Evolutionary conservation across 345 rosid genomes (phyloP).

Genomic region (Toxicodendron radicans): DNA sequence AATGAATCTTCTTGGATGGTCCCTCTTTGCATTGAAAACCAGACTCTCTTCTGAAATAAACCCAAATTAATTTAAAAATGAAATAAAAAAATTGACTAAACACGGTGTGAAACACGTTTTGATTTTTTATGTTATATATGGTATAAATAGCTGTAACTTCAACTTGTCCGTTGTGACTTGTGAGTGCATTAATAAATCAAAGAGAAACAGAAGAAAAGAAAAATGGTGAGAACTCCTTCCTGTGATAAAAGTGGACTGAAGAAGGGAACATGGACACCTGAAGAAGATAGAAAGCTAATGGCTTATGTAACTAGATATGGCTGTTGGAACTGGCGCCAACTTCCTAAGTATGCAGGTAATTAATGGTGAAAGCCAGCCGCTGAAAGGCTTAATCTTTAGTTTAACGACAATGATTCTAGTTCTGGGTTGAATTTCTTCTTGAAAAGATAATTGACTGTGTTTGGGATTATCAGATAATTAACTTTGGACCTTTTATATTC

Average conservation of each 20-base stretch:
- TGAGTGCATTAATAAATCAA: neutral
- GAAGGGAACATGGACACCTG: conserved; percentile 66
- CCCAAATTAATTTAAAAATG: neutral
- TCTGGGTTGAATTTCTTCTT: no score
- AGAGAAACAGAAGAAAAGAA: neutral
- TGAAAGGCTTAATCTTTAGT: neutral
- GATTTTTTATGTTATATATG: neutral
- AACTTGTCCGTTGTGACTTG: neutral
- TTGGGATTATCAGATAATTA: neutral
- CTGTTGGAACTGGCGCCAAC: conserved; percentile 63
- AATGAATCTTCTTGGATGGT: conserved; percentile 17
- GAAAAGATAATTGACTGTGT: neutral
- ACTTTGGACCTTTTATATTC: neutral
- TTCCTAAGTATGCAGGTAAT: conserved; percentile 62
- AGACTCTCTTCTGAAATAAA: neutral
- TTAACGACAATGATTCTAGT: no score
- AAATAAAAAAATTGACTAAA: neutral
- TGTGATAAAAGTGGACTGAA: conserved; percentile 41
- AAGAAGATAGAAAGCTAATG: conserved; percentile 53
- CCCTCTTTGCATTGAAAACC: neutral
- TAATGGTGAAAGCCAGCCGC: neutral
- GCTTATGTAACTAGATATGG: conserved; percentile 54
- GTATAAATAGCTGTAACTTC: conserved; percentile 18
- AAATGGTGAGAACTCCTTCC: conserved; percentile 58
- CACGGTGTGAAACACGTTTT: conserved; percentile 28